A percentile compares a stretch with the other conserved stretches of the same genome.
Evolutionary conservation across 1,284 basidiomycete genomes (phyloP).

Genomic region (Pisolithus thermaeus): DNA sequence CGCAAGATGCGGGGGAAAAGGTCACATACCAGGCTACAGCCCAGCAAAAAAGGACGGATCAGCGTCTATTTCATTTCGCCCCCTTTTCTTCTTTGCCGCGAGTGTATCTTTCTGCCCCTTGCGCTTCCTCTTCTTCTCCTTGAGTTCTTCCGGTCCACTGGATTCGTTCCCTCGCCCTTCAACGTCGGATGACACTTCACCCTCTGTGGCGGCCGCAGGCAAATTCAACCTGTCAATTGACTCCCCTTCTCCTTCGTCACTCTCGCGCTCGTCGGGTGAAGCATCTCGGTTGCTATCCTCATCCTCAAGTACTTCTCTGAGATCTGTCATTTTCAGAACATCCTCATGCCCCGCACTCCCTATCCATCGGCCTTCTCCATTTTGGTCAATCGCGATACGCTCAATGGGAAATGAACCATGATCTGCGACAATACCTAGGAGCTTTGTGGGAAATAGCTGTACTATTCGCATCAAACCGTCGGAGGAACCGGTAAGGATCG

Average conservation of each 20-base stretch:
- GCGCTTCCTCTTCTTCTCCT: slow-evolving; percentile 51
- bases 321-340: slow-evolving; percentile 77
- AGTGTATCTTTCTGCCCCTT: slow-evolving; percentile 48
- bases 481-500: slow-evolving; percentile 87
- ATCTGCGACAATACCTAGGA: slow-evolving; percentile 86
- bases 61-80: slow-evolving; percentile 47
- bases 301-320: slow-evolving; percentile 53
- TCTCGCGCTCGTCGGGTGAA: slow-evolving; percentile 34
- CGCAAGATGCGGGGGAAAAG: too few relatives aligned
- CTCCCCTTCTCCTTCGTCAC: slow-evolving; percentile 30
- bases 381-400: slow-evolving; percentile 61
- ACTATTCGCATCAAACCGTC: slow-evolving; percentile 91
- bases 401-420: slow-evolving; percentile 91
- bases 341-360: slow-evolving; percentile 95
- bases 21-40: too few relatives aligned
- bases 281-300: slow-evolving; percentile 29
- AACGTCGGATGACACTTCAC: neutral
- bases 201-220: slow-evolving; percentile 1
- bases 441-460: slow-evolving; percentile 84
- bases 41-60: slow-evolving; percentile 67
- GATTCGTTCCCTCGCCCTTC: slow-evolving; percentile 15
- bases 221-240: slow-evolving; percentile 1
- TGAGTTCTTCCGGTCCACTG: slow-evolving; percentile 32
- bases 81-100: slow-evolving; percentile 43
- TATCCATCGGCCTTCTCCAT: slow-evolving; percentile 67